phyloP scores from a whole-genome alignment of 2,329 filamentous ascomycete genomes.

The Metarhizium robertsii region DNA sequence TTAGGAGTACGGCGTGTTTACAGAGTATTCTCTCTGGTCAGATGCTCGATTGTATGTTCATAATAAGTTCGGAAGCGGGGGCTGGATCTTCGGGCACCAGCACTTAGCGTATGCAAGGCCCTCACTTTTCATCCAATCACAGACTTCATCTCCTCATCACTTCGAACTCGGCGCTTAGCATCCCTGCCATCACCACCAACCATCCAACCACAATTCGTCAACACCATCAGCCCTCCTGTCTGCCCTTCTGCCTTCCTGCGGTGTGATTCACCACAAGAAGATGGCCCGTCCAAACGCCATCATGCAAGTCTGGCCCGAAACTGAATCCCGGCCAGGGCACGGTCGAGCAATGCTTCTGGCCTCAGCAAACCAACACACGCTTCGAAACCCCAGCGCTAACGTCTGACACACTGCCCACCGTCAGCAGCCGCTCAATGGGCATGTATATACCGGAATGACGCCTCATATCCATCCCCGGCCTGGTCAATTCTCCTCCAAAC shows the following conservation, averaged over 20 bases:
- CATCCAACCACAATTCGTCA: slow-evolving; percentile 31
- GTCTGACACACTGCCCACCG: slow-evolving; percentile 32
- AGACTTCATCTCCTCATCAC: slow-evolving; percentile 2
- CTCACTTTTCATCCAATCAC: slow-evolving; percentile 4
- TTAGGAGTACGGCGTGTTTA: too few species aligned
- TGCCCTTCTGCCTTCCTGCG: slow-evolving; percentile 3
- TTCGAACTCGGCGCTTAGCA: slow-evolving; percentile 28
- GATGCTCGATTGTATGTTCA: too few species aligned
- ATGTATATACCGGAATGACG: slow-evolving; percentile 41
- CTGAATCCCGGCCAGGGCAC: not conserved
- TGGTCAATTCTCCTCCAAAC: slow-evolving; percentile 36
- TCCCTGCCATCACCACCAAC: slow-evolving; percentile 19
- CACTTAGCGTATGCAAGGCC: not conserved
- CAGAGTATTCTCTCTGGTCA: too few species aligned
- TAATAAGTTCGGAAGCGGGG: not conserved
- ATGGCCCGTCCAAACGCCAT: slow-evolving; percentile 1
- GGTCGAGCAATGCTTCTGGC: not conserved
- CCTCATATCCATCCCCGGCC: slow-evolving; percentile 26
- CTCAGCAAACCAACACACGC: not conserved
- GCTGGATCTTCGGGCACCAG: not conserved
- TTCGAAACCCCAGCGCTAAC: slow-evolving; percentile 11
- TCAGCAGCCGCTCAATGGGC: slow-evolving; percentile 38
- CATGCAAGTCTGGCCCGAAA: slow-evolving; percentile 2
- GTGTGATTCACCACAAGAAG: slow-evolving; percentile 3
- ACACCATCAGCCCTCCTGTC: slow-evolving; percentile 2